These are phyloP conservation scores for Rubroboletus pulcherrimus DNA, from an alignment of 768 basidiomycete genomes.

Conservation along the genomic window DNA sequence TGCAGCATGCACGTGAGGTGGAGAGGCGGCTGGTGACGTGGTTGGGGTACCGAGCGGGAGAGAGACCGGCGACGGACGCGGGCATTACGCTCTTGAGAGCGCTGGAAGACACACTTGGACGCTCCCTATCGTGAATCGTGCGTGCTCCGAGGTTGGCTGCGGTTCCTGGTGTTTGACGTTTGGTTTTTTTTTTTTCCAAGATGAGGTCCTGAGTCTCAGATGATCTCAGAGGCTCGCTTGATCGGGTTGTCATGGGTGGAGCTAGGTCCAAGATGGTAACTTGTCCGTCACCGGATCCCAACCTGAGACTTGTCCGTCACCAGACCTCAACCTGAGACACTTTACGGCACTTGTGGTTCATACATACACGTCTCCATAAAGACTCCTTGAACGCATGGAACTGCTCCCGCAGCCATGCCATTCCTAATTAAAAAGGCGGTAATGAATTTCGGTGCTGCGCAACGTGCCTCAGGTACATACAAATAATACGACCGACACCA, in stretches of 20 bases:
- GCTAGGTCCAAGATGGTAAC: background rate
- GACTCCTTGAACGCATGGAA: background rate
- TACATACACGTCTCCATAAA: background rate
- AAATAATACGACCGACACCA: background rate
- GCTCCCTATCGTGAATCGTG: background rate
- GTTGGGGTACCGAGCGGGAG: slow-evolving; percentile 25
- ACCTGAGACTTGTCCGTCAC: background rate
- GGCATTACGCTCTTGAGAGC: slow-evolving; percentile 15
- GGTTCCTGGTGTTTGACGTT: background rate
- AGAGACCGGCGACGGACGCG: slow-evolving; percentile 22
- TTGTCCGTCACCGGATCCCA: background rate
- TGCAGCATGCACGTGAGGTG: slow-evolving; percentile 32
- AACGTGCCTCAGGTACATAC: slow-evolving; percentile 1
- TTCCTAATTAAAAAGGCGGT: background rate
- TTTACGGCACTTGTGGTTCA: background rate
- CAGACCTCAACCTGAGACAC: background rate
- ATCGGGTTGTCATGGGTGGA: background rate
- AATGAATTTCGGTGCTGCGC: slow-evolving; percentile 1
- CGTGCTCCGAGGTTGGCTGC: background rate
- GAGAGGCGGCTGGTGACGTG: slow-evolving; percentile 21
- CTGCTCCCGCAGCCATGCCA: background rate
- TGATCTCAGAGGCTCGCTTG: too few relatives aligned
- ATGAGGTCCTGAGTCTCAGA: background rate
- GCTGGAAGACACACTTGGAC: slow-evolving; percentile 12
- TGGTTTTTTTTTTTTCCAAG: background rate